Percentiles rank a stretch among this genome's conserved stretches.
Evolutionary conservation across 352 stramenopile genomes (phyloP).

Genomic region (Pilasporangium apinafurcum): DNA sequence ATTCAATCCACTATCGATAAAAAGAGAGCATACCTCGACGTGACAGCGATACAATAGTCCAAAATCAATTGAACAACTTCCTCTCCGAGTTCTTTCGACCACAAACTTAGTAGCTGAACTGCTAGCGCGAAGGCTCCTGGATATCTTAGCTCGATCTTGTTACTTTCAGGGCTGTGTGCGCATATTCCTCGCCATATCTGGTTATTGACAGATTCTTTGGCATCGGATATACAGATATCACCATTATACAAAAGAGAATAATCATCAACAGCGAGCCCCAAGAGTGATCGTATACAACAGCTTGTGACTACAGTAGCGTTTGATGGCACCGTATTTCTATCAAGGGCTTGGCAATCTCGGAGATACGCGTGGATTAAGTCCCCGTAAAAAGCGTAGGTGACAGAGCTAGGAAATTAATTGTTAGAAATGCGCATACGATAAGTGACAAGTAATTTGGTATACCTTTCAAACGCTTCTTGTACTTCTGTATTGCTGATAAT

Average conservation of each 20-base stretch:
- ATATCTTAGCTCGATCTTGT: conserved; percentile 5
- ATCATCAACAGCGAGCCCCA: conserved; percentile 1
- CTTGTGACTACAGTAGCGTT: too few species aligned
- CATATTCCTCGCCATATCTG: too few species aligned
- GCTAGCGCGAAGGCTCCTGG: conserved; percentile 15
- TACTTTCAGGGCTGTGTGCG: background rate
- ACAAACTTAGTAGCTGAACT: conserved; percentile 21
- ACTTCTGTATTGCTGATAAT: background rate
- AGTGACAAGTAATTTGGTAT: background rate
- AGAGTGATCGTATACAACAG: background rate
- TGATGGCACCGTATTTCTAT: too few species aligned
- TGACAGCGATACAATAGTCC: conserved; percentile 4
- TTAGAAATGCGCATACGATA: background rate
- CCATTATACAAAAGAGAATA: background rate
- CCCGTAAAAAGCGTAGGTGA: conserved; percentile 21
- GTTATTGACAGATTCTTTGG: too few species aligned
- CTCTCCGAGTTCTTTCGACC: conserved; percentile 4
- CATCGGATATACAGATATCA: background rate
- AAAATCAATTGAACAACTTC: conserved; percentile 7
- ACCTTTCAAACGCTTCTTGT: conserved; percentile 5
- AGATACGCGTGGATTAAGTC: conserved; percentile 16
- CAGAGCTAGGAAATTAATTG: conserved; percentile 3
- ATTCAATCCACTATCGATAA: too few species aligned
- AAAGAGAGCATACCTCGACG: background rate
- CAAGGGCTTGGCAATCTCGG: too few species aligned